Evolutionary conservation across 1,284 basidiomycete genomes (phyloP).

Genomic region (Apiotrichum akiyoshidainum): DNA sequence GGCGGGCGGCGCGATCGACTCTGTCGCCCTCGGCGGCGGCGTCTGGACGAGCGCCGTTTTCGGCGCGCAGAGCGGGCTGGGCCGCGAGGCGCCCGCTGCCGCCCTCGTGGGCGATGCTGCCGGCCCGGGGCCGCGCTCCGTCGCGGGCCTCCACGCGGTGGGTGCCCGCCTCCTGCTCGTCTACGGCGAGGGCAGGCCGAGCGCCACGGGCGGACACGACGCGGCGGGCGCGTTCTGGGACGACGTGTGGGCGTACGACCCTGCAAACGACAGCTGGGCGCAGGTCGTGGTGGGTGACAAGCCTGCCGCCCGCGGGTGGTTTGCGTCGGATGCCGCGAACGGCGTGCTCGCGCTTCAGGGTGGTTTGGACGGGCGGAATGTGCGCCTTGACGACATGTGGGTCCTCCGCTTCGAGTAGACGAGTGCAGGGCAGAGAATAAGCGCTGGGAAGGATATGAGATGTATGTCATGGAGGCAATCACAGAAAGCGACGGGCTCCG

Average conservation of each 20-base stretch:
- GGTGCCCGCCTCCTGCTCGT: conserved; percentile 14
- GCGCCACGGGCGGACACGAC: conserved; percentile 36
- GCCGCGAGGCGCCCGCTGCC: no score
- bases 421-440: no score
- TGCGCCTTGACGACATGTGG: conserved; percentile 42
- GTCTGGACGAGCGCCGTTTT: conserved; percentile 9
- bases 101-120: no score
- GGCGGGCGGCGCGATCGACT: conserved; percentile 31
- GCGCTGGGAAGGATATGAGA: no score
- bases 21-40: conserved; percentile 3
- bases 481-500: no score
- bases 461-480: no score
- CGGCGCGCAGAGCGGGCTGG: conserved; percentile 1
- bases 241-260: conserved; percentile 34
- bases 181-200: conserved; percentile 36
- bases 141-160: conserved; percentile 24
- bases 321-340: conserved; percentile 27
- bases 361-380: conserved; percentile 42
- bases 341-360: conserved; percentile 38
- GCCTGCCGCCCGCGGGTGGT: conserved; percentile 44
- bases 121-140: conserved; percentile 27
- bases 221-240: conserved; percentile 37
- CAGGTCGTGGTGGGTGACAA: conserved; percentile 12
- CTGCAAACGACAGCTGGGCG: conserved; percentile 22
- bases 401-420: conserved; percentile 17